Evolutionary conservation across 169 alveolate genomes (phyloP).

Genomic region (Amoebophrya sp.): DNA sequence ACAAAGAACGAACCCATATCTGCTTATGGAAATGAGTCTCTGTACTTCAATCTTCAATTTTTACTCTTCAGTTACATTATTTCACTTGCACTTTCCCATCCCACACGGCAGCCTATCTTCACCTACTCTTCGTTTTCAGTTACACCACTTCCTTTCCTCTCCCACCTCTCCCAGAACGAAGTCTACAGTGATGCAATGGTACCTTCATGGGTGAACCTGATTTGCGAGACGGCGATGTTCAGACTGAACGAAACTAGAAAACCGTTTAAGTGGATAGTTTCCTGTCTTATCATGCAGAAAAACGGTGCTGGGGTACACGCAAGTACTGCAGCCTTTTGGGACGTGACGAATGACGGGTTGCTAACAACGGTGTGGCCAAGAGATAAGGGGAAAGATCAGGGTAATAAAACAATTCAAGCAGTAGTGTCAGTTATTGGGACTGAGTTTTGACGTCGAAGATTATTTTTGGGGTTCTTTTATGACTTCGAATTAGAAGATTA

Average conservation of each 20-base stretch:
- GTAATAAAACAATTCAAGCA: neutral
- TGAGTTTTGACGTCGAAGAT: neutral
- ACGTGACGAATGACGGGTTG: neutral
- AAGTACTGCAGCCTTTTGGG: neutral
- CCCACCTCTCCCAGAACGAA: neutral
- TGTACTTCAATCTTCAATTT: too few species aligned
- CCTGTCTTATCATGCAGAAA: neutral
- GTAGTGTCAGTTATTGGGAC: neutral
- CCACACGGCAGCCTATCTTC: too few species aligned
- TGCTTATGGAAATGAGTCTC: too few species aligned
- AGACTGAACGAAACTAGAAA: neutral
- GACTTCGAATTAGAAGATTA: too few species aligned
- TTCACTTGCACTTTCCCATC: neutral
- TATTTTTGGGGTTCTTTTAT: neutral
- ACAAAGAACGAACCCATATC: too few species aligned
- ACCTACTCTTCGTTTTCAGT: neutral
- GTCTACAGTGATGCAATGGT: neutral
- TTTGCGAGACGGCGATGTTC: neutral
- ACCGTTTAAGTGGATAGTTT: neutral
- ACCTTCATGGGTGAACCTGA: neutral
- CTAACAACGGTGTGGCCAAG: slow-evolving; percentile 16
- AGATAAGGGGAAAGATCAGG: neutral
- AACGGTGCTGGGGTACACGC: neutral
- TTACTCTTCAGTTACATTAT: too few species aligned
- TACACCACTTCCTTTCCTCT: neutral